phyloP scores from a whole-genome alignment of 2,329 filamentous ascomycete species.

The Fusarium hainanense region DNA sequence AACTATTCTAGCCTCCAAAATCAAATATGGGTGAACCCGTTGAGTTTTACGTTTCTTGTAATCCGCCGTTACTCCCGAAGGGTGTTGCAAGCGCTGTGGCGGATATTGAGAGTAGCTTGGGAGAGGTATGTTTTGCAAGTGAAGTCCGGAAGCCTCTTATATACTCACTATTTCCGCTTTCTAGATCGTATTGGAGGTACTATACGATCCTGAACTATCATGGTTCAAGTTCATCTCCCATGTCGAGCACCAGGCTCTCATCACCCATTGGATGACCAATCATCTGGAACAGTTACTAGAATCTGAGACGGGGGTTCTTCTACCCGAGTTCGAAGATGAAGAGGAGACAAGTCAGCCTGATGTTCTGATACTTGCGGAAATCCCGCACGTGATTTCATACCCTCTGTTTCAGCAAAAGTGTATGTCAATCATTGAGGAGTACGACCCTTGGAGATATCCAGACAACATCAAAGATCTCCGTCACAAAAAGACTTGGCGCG shows the following conservation, averaged over 20 bases:
- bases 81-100: slow-evolving; percentile 47
- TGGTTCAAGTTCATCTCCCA: slow-evolving; percentile 51
- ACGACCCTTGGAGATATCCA: slow-evolving; percentile 42
- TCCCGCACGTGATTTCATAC: slow-evolving; percentile 43
- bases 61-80: slow-evolving; percentile 48
- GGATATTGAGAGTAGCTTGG: slow-evolving; percentile 8
- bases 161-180: not conserved
- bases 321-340: not conserved
- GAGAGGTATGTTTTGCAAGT: slow-evolving; percentile 20
- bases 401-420: slow-evolving; percentile 12
- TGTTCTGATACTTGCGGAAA: slow-evolving; percentile 27
- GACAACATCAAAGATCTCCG: slow-evolving; percentile 20
- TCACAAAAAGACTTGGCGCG: slow-evolving; percentile 45
- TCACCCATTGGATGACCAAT: slow-evolving; percentile 36
- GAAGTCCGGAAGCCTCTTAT: too few relatives aligned
- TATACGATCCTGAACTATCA: slow-evolving; percentile 52
- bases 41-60: slow-evolving; percentile 52
- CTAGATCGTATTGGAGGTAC: slow-evolving; percentile 45
- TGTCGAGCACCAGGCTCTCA: slow-evolving; percentile 4
- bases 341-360: slow-evolving; percentile 24
- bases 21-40: slow-evolving; percentile 29
- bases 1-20: not conserved
- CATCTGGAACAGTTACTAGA: slow-evolving; percentile 37
- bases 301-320: slow-evolving; percentile 22
- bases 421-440: slow-evolving; percentile 1